Percentiles rank a stretch among this genome's conserved stretches.
Conservation (phyloP, 108 stramenopile genomes). For the Conticribra weissflogii region DNA sequence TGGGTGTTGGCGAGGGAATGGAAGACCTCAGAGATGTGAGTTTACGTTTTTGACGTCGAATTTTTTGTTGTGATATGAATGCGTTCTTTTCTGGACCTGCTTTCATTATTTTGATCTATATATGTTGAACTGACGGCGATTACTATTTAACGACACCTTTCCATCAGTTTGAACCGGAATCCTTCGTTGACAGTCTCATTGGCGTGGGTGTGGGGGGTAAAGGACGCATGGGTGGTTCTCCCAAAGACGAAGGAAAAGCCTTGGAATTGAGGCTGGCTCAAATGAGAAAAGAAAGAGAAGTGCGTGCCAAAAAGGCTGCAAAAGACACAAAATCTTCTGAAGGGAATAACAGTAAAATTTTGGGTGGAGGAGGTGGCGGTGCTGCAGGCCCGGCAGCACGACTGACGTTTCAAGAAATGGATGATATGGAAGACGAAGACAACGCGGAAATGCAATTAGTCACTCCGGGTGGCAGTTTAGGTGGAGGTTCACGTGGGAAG, state of each 20-base stretch:
- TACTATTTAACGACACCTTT: neutral
- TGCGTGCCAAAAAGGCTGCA: slow-evolving; percentile 51
- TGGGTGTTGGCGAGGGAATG: slow-evolving; percentile 94
- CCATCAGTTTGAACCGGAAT: slow-evolving; percentile 78
- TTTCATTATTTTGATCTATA: neutral
- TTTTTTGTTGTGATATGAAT: neutral
- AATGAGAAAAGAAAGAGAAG: slow-evolving; percentile 73
- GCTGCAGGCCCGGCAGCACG: slow-evolving; percentile 22
- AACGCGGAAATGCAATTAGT: slow-evolving; percentile 25
- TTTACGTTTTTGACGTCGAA: neutral
- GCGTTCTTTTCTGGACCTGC: neutral
- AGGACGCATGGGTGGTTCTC: slow-evolving; percentile 29
- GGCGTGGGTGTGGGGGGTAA: slow-evolving; percentile 73
- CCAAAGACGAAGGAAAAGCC: slow-evolving; percentile 61
- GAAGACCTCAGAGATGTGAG: slow-evolving; percentile 88
- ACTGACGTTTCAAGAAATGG: slow-evolving; percentile 23
- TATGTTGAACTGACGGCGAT: neutral
- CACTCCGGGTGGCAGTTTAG: slow-evolving; percentile 20
- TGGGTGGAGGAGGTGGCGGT: no score
- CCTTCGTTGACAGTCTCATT: slow-evolving; percentile 81
- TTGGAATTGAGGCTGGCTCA: slow-evolving; percentile 60
- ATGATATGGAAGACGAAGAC: slow-evolving; percentile 9
- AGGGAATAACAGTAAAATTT: no score
- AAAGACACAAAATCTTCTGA: slow-evolving; percentile 5
- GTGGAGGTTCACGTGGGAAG: slow-evolving; percentile 26